Evolutionary conservation across 176 grass and related monocot genomes (phyloP).

Genomic region (Bolboschoenus planiculmis): DNA sequence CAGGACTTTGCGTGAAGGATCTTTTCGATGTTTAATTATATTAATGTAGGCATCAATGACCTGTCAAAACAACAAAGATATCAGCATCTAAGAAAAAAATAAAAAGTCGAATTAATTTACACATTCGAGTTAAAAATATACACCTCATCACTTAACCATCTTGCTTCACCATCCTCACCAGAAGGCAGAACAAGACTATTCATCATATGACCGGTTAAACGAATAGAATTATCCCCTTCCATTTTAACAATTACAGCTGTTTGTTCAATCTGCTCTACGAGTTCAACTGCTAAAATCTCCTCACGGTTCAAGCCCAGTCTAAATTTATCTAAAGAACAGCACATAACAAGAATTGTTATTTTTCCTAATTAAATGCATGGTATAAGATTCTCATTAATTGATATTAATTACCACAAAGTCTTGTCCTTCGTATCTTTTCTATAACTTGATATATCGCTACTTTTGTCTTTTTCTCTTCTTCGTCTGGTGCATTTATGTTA

Average conservation of each 20-base stretch:
- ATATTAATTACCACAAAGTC: neutral
- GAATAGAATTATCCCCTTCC: neutral
- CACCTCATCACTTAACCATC: neutral
- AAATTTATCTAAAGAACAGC: neutral
- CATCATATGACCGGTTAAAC: neutral
- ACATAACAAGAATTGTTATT: neutral
- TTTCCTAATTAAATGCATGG: neutral
- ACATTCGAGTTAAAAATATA: neutral
- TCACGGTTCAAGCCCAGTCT: neutral
- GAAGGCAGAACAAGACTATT: neutral
- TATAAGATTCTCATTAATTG: neutral
- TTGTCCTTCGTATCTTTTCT: neutral
- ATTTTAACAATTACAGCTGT: neutral
- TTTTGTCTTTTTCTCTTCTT: neutral
- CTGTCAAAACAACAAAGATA: neutral
- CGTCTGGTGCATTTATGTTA: neutral
- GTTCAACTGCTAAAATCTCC: neutral
- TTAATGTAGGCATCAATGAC: neutral
- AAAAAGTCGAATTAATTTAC: too few species aligned
- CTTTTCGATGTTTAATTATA: neutral
- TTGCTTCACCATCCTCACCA: neutral
- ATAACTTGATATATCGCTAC: neutral
- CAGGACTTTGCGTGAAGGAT: neutral
- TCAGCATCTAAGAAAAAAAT: neutral
- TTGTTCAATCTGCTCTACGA: neutral